Percentiles rank a stretch among this genome's conserved stretches.
Evolutionary conservation across 2,329 filamentous ascomycete species (phyloP).

Genomic region (Pseudonectria foliicola): DNA sequence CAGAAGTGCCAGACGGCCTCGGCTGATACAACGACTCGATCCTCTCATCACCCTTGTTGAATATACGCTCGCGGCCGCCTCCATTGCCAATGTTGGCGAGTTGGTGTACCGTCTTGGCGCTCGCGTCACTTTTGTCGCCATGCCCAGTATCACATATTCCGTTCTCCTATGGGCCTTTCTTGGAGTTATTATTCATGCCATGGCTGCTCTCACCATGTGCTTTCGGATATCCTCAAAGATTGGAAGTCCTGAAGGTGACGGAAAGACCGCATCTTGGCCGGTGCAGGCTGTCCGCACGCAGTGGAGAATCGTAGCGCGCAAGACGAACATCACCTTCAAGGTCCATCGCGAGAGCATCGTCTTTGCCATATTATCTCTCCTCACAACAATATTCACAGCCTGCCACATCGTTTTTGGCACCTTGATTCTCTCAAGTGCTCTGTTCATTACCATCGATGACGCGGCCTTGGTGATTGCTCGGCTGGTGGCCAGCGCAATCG

Average conservation of each 20-base stretch:
- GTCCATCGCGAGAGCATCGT: slow-evolving; percentile 5
- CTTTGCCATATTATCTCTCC: slow-evolving; percentile 4
- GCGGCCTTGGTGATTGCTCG: slow-evolving; percentile 4
- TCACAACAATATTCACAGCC: slow-evolving; percentile 5
- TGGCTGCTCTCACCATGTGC: slow-evolving; percentile 3
- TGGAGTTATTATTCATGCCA: slow-evolving; percentile 4
- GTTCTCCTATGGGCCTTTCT: slow-evolving; percentile 8
- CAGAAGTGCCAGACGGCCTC: not conserved
- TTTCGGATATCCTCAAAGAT: slow-evolving; percentile 2
- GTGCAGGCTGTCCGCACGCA: slow-evolving; percentile 2
- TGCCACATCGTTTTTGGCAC: slow-evolving; percentile 8
- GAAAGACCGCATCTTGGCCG: slow-evolving; percentile 2
- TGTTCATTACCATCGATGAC: slow-evolving; percentile 8
- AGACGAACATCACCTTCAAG: slow-evolving; percentile 4
- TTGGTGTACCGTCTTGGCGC: slow-evolving; percentile 4
- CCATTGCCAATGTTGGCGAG: slow-evolving; percentile 7
- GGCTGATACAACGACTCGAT: slow-evolving; percentile 2
- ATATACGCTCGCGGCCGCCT: slow-evolving; percentile 5
- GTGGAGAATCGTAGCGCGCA: slow-evolving; percentile 4
- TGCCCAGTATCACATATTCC: slow-evolving; percentile 1
- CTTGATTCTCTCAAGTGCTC: slow-evolving; percentile 4
- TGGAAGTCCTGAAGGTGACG: slow-evolving; percentile 1
- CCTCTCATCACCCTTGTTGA: slow-evolving; percentile 2
- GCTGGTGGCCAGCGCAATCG: slow-evolving; percentile 5
- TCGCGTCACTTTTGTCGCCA: slow-evolving; percentile 1